Conservation (phyloP, 768 basidiomycete species). For the Lyophyllum shimeji region DNA sequence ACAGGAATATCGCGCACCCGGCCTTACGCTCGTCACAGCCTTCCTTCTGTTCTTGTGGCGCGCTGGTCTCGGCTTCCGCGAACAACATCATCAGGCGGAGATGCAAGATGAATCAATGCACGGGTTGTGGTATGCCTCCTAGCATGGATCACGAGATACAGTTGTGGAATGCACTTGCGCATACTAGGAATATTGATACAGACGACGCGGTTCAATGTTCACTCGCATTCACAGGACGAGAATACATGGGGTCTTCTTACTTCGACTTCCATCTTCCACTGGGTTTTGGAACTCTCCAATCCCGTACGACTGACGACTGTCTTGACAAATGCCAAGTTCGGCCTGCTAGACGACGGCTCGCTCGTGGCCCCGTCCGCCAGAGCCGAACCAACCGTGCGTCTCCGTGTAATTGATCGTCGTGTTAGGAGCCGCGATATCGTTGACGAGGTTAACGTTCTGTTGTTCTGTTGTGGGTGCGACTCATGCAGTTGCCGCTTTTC, state of each 20-base stretch:
- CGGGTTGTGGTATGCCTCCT: neutral
- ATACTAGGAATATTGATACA: neutral
- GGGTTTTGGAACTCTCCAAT: neutral
- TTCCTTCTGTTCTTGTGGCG: neutral
- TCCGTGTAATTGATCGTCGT: too few relatives aligned
- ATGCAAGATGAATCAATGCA: neutral
- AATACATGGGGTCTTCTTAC: neutral
- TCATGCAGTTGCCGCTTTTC: neutral
- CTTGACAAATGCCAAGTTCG: neutral
- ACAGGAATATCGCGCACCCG: too few relatives aligned
- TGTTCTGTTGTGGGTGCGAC: too few relatives aligned
- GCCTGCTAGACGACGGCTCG: neutral
- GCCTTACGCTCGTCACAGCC: neutral
- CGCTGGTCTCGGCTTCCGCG: neutral
- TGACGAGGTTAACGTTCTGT: too few relatives aligned
- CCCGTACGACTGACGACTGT: neutral
- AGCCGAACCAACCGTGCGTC: too few relatives aligned
- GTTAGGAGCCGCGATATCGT: too few relatives aligned
- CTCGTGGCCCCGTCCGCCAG: too few relatives aligned
- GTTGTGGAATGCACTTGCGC: neutral
- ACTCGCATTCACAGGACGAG: neutral
- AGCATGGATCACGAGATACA: neutral
- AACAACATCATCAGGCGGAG: neutral
- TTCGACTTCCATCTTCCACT: neutral
- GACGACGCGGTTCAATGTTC: neutral